Evolutionary conservation across 345 rosid genomes (phyloP).

Genomic region (Populus euphratica): DNA sequence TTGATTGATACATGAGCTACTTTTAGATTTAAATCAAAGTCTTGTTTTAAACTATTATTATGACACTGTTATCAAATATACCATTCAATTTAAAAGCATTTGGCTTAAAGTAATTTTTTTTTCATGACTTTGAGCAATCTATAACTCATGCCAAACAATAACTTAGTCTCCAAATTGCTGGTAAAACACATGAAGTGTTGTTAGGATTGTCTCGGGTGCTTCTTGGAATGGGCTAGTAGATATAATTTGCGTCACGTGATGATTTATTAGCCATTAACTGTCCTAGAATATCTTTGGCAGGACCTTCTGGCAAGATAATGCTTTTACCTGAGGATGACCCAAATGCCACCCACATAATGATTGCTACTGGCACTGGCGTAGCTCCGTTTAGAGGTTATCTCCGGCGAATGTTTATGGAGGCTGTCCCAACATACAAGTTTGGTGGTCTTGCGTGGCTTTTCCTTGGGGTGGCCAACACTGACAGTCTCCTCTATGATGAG

Average conservation of each 20-base stretch:
- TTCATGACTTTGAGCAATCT: too few species aligned
- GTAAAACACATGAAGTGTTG: too few species aligned
- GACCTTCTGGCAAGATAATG: conserved; percentile 96
- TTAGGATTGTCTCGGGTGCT: too few species aligned
- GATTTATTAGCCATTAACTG: background rate
- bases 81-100: too few species aligned
- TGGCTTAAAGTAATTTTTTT: too few species aligned
- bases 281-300: conserved; percentile 37
- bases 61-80: too few species aligned
- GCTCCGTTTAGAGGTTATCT: conserved; percentile 94
- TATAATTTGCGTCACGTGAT: background rate
- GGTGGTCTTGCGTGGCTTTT: conserved; percentile 95
- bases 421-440: conserved; percentile 69
- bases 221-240: background rate
- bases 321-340: conserved; percentile 90
- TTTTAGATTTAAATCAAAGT: too few species aligned
- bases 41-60: too few species aligned
- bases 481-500: conserved; percentile 89
- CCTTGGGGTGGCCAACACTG: conserved; percentile 95
- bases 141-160: too few species aligned
- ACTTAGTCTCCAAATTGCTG: too few species aligned
- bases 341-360: conserved; percentile 89
- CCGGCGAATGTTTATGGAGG: conserved; percentile 96
- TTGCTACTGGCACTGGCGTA: conserved; percentile 93
- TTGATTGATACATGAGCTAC: too few species aligned